Conservation (phyloP, 139 green algal genomes). For the Coelastrella sp. region DNA sequence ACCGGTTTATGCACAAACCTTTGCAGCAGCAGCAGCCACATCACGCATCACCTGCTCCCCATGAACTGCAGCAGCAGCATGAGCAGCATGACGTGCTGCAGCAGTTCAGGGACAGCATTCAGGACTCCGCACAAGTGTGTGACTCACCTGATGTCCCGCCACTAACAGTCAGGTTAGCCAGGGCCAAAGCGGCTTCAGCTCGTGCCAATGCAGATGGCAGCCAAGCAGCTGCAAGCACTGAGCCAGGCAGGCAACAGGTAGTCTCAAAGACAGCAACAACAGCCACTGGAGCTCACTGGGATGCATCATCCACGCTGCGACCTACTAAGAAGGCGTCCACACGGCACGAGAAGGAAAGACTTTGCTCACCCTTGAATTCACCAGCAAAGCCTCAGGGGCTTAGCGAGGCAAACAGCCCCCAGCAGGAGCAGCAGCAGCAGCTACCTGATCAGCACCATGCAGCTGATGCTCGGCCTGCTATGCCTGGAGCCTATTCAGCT, state of each 20-base stretch:
- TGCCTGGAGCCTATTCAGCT: too few relatives aligned
- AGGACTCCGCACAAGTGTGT: constrained; percentile 3
- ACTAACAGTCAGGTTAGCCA: constrained; percentile 17
- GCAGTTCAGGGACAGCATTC: not conserved
- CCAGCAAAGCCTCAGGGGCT: not conserved
- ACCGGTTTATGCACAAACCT: constrained; percentile 14
- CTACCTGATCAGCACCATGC: too few relatives aligned
- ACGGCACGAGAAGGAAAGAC: not conserved
- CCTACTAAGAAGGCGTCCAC: constrained; percentile 22
- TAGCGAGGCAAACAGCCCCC: not conserved
- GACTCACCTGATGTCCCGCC: constrained; percentile 19
- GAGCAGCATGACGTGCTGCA: not conserved
- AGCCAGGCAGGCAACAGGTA: too few relatives aligned
- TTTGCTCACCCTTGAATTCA: not conserved
- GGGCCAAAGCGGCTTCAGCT: not conserved
- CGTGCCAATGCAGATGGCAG: not conserved
- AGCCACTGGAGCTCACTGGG: not conserved
- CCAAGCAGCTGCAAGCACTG: not conserved
- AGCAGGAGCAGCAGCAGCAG: constrained; percentile 8
- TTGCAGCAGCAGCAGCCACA: constrained; percentile 6
- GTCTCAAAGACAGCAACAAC: too few relatives aligned
- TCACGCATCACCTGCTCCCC: not conserved
- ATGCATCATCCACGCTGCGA: not conserved
- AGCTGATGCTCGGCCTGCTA: too few relatives aligned
- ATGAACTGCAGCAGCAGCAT: not conserved